A percentile compares a stretch with the other conserved stretches of the same genome.
phyloP scores from a whole-genome alignment of 768 basidiomycete species.

The Pholiota microspora region DNA sequence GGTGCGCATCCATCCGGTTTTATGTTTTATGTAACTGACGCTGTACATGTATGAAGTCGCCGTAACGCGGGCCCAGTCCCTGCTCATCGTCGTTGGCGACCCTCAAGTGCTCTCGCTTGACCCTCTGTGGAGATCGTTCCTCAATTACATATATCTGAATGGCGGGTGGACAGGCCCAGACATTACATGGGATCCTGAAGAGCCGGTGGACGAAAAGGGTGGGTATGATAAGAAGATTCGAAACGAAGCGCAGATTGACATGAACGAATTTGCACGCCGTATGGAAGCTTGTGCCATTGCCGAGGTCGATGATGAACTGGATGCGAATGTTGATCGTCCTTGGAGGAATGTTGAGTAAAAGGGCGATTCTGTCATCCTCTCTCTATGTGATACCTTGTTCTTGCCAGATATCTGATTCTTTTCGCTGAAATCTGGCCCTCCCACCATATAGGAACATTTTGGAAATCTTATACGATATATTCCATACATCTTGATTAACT shows the following conservation, averaged over 20 bases:
- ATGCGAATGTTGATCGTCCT: conserved; percentile 36
- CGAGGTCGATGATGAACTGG: conserved; percentile 28
- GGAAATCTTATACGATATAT: no score
- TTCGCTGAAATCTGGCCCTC: no score
- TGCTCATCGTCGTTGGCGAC: conserved; percentile 61
- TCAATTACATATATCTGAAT: conserved; percentile 53
- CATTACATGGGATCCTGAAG: conserved; percentile 49
- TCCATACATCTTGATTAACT: no score
- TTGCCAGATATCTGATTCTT: no score
- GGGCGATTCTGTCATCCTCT: not conserved
- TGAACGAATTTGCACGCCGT: conserved; percentile 39
- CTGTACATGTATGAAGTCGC: conserved; percentile 38
- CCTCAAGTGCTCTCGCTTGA: conserved; percentile 58
- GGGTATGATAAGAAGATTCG: conserved; percentile 38
- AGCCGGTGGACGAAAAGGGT: conserved; percentile 32
- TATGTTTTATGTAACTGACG: not conserved
- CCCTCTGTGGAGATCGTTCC: conserved; percentile 59
- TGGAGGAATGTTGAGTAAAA: conserved; percentile 40
- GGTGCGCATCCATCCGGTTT: conserved; percentile 31
- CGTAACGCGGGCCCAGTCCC: conserved; percentile 57
- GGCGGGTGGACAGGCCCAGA: conserved; percentile 54
- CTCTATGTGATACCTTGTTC: no score
- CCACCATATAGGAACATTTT: no score
- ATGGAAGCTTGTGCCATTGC: conserved; percentile 30
- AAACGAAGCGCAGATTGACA: conserved; percentile 31